phyloP scores from a whole-genome alignment of 768 basidiomycete genomes.

The Kwoniella mangroviensis region DNA sequence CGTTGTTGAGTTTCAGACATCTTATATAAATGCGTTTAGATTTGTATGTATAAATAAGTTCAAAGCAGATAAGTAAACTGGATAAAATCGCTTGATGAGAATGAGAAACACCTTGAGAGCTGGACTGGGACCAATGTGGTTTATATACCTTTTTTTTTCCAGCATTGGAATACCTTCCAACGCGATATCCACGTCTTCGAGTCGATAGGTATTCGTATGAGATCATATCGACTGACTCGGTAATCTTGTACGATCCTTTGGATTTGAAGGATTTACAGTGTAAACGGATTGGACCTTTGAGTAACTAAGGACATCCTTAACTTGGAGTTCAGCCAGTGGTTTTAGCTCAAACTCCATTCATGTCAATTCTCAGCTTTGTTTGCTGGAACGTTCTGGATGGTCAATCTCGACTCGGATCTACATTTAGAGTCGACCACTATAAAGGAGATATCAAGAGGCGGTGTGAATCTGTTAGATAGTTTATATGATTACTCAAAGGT shows the following conservation, averaged over 20 bases:
- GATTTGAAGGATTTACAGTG: too few relatives aligned
- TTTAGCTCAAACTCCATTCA: neutral
- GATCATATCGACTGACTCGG: neutral
- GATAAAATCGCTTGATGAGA: conserved; percentile 3
- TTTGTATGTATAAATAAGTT: neutral
- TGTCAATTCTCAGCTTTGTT: neutral
- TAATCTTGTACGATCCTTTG: neutral
- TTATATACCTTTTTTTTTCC: conserved; percentile 2
- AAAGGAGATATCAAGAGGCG: neutral
- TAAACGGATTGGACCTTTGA: neutral
- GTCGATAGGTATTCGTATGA: too few relatives aligned
- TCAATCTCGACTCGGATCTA: neutral
- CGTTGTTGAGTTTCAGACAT: conserved; percentile 15
- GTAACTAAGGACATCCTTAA: neutral
- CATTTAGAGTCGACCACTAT: neutral
- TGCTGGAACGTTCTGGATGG: neutral
- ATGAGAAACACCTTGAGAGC: neutral
- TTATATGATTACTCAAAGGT: neutral
- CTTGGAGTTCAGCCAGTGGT: too few relatives aligned
- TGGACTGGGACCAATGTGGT: neutral
- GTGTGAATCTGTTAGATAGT: neutral
- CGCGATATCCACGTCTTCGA: too few relatives aligned
- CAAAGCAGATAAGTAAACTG: neutral
- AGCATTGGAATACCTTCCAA: neutral
- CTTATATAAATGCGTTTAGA: conserved; percentile 1